Evolutionary conservation across 148 eudicot species (phyloP).

Genomic region (Fallopia convolvulus): DNA sequence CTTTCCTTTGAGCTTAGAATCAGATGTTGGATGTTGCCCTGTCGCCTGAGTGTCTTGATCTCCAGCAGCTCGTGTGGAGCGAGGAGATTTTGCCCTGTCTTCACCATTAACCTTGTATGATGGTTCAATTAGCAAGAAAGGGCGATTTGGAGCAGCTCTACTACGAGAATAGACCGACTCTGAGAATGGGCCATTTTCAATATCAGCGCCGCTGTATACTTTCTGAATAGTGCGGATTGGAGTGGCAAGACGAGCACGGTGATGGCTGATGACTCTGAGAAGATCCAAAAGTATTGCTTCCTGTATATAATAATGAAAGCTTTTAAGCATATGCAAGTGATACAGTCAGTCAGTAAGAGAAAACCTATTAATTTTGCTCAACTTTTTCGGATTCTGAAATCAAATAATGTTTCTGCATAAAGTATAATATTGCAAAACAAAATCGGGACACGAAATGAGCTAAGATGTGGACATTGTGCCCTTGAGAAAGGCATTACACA

Average conservation of each 20-base stretch:
- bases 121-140: slow-evolving; percentile 64
- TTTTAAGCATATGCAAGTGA: neutral
- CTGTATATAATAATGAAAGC: slow-evolving; percentile 25
- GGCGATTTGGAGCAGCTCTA: slow-evolving; percentile 47
- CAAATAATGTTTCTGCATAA: slow-evolving; percentile 31
- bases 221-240: slow-evolving; percentile 88
- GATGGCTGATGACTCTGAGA: slow-evolving; percentile 80
- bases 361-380: slow-evolving; percentile 19
- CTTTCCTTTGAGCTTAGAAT: slow-evolving; percentile 38
- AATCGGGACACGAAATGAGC: neutral
- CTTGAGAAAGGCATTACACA: neutral
- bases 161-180: slow-evolving; percentile 20
- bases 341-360: slow-evolving; percentile 37
- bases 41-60: slow-evolving; percentile 38
- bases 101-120: slow-evolving; percentile 74
- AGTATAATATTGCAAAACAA: neutral
- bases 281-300: slow-evolving; percentile 86
- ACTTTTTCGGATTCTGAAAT: too few species aligned
- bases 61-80: slow-evolving; percentile 29
- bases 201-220: slow-evolving; percentile 45
- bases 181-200: slow-evolving; percentile 41
- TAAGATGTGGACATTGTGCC: neutral
- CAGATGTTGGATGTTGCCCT: slow-evolving; percentile 22
- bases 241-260: slow-evolving; percentile 84
- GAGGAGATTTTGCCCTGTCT: slow-evolving; percentile 56